Conservation (phyloP, 2,329 filamentous ascomycete genomes). For the Berkeleyomyces rouxiae region DNA sequence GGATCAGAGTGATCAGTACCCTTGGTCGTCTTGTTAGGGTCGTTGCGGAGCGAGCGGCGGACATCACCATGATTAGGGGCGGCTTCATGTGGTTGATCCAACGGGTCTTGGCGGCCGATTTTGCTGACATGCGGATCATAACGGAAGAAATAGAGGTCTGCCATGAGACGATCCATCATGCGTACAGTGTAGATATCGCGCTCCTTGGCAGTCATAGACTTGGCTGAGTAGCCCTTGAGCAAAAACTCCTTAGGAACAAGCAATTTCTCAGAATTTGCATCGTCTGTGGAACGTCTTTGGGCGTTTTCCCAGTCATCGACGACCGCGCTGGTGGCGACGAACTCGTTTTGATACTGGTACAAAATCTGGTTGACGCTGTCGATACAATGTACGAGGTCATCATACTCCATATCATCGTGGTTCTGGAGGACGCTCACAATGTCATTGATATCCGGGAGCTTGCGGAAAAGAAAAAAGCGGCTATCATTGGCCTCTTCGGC, state of each 20-base stretch:
- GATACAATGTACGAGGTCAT: constrained; percentile 29
- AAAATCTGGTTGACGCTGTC: constrained; percentile 30
- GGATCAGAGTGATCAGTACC: constrained; percentile 36
- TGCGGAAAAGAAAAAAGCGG: constrained; percentile 7
- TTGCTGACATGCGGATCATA: constrained; percentile 41
- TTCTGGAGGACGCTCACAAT: constrained; percentile 25
- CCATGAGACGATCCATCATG: constrained; percentile 40
- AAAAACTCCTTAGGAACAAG: constrained; percentile 15
- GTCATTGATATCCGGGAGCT: constrained; percentile 7
- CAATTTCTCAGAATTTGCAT: constrained; percentile 27
- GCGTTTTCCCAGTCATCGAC: constrained; percentile 43
- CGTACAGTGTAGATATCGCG: constrained; percentile 31
- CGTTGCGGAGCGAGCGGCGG: constrained; percentile 37
- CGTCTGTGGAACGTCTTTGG: constrained; percentile 29
- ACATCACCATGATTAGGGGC: constrained; percentile 32
- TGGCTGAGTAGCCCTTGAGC: constrained; percentile 35
- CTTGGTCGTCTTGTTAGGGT: constrained; percentile 40
- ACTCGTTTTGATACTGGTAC: constrained; percentile 38
- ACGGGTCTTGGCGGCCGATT: constrained; percentile 42
- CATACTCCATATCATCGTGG: constrained; percentile 30
- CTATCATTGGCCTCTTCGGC: constrained; percentile 12
- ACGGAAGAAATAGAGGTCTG: constrained; percentile 42
- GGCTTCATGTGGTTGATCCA: constrained; percentile 25
- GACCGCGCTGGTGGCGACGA: constrained; percentile 30
- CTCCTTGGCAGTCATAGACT: constrained; percentile 27